Evolutionary conservation across 768 basidiomycete species (phyloP), one percentile per base, ranked within the genome.

Genomic region (Tulasnella sp.): DNA sequence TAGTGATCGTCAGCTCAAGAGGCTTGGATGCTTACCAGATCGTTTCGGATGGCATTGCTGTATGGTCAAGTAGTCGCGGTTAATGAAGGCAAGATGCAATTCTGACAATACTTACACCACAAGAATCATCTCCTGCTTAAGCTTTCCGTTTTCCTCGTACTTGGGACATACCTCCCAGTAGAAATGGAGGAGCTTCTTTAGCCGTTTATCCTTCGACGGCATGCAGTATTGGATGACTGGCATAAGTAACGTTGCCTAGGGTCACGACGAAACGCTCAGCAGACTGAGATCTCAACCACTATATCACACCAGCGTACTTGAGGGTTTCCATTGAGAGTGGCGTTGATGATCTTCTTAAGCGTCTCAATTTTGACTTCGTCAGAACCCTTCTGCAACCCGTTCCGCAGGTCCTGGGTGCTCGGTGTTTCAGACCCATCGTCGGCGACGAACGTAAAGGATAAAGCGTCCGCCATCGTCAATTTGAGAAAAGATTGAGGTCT

Each of bases 81-180:
- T 70, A 29, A 15, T 80, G 75, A 75, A 68, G 4, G 19, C 54
- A 52, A 38, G 25, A 37, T 54, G 68, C 34, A 25, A 58, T 37
- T 71, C 19, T 67, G 73, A 8, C 42, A 45, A 71, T 22, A 89
- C 94, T 82, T 83, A 96, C 94, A 96, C 96, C 39, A 99, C 97
- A 72, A 99, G 89, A 82, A 98, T 99, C 97, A 99, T 99, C 86
- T 99, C 97, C 84, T 99, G 97, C 88, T 97, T 98, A 79, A 99
- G 84, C 85, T 98, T 99, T 71, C 97, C 97, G 79, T 89, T 91
- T 81, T 99, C 97, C 80, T 99, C 97, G 78, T 96, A 91, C 83
- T 98, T 98, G 11, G 97, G 97, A 84, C 96, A 99, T 29, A 99
- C 92, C 85, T 99, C 94, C 93, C 93, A 96, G 83, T 96, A 96